A percentile compares a stretch with the other conserved stretches of the same genome.
Conservation (phyloP, 805 yeast species). For the Pachysolen tannophilus region DNA sequence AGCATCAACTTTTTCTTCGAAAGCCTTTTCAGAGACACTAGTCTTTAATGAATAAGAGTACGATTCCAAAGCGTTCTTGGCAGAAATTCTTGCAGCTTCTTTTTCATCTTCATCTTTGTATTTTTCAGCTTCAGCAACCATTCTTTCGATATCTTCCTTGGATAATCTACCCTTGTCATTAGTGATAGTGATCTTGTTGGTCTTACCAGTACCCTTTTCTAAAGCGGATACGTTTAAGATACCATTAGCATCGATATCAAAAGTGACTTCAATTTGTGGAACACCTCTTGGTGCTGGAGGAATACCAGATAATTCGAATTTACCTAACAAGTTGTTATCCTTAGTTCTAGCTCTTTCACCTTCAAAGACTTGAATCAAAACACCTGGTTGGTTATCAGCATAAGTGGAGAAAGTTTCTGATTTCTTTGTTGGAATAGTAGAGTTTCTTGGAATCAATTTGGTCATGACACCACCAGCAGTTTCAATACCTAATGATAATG, state of each 20-base stretch:
- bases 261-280: conserved; percentile 96
- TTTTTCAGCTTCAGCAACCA: conserved; percentile 97
- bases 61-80: conserved; percentile 93
- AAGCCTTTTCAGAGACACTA: conserved; percentile 63
- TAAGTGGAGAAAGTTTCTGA: conserved; percentile 94
- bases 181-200: conserved; percentile 95
- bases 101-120: conserved; percentile 94
- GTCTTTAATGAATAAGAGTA: conserved; percentile 91
- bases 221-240: conserved; percentile 92
- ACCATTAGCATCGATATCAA: conserved; percentile 96
- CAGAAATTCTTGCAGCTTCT: conserved; percentile 87
- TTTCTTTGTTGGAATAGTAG: conserved; percentile 96
- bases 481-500: conserved; percentile 95
- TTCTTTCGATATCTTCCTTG: conserved; percentile 94
- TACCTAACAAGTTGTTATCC: conserved; percentile 95
- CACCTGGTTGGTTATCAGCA: conserved; percentile 99
- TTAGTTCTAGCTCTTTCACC: conserved; percentile 97
- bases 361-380: conserved; percentile 91
- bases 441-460: conserved; percentile 96
- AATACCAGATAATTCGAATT: conserved; percentile 91
- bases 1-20: conserved; percentile 65
- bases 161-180: conserved; percentile 98
- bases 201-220: conserved; percentile 98
- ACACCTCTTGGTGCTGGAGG: conserved; percentile 99
- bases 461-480: conserved; percentile 99